These are phyloP conservation scores for Dactylonectria macrodidyma DNA, from an alignment of 2,329 filamentous ascomycete species.

Conservation along the genomic window DNA sequence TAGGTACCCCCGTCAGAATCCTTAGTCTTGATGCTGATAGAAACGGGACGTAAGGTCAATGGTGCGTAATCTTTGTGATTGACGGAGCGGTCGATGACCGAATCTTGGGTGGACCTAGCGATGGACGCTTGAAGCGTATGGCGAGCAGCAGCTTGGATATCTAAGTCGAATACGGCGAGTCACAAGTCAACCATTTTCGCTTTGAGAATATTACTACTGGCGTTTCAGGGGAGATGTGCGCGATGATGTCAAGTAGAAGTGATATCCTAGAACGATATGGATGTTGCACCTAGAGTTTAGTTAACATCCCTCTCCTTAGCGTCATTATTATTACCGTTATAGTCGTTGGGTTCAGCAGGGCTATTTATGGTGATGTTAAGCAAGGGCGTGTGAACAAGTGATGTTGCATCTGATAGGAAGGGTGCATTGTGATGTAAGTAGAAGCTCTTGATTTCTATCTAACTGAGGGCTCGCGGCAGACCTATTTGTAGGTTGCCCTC, in stretches of 20 bases:
- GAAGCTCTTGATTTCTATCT: too few relatives aligned
- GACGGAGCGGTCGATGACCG: neutral
- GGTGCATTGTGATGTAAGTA: too few relatives aligned
- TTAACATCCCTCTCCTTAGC: neutral
- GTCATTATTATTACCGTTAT: neutral
- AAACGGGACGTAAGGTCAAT: slow-evolving; percentile 3
- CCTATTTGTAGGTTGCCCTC: too few relatives aligned
- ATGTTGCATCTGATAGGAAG: too few relatives aligned
- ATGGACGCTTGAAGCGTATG: neutral
- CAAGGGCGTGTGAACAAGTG: slow-evolving; percentile 9
- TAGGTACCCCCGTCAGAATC: neutral
- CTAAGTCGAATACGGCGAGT: slow-evolving; percentile 5
- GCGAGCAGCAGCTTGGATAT: slow-evolving; percentile 10
- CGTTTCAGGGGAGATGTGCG: slow-evolving; percentile 4
- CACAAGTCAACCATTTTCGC: slow-evolving; percentile 20
- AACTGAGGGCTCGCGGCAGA: too few relatives aligned
- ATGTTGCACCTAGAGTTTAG: neutral
- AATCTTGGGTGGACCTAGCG: neutral
- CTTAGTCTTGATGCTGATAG: slow-evolving; percentile 16
- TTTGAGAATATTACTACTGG: neutral
- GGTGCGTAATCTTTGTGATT: slow-evolving; percentile 6
- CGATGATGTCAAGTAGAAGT: slow-evolving; percentile 6
- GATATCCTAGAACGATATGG: slow-evolving; percentile 10
- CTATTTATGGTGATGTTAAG: slow-evolving; percentile 8
- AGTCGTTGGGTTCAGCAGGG: neutral